Percentiles rank a stretch among this genome's conserved stretches.
phyloP scores from a whole-genome alignment of 768 basidiomycete species.

The Macrocybe gigantea region DNA sequence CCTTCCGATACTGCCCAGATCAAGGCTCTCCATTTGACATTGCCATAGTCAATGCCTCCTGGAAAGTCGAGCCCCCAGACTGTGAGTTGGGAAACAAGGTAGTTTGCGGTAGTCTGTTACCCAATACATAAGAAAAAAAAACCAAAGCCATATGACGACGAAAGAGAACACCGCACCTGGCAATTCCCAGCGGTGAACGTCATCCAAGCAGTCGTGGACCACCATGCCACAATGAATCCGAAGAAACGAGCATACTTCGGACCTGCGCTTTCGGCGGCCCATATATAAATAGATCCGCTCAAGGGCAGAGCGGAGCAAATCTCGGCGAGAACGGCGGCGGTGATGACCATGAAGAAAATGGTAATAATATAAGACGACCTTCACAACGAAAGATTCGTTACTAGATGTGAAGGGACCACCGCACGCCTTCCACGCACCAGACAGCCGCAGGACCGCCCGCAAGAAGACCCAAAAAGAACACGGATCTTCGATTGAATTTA shows the following conservation, averaged over 20 bases:
- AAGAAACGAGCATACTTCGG: constrained; percentile 82
- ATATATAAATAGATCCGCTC: constrained; percentile 90
- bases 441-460: constrained; percentile 86
- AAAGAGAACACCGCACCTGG: constrained; percentile 45
- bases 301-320: constrained; percentile 85
- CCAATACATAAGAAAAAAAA: neutral
- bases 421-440: constrained; percentile 41
- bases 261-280: constrained; percentile 92
- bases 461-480: constrained; percentile 73
- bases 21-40: constrained; percentile 81
- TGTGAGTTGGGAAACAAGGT: constrained; percentile 76
- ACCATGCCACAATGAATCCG: constrained; percentile 90
- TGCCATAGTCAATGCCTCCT: constrained; percentile 63
- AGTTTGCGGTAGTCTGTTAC: constrained; percentile 78
- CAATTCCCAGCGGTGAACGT: constrained; percentile 87
- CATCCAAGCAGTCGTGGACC: constrained; percentile 95
- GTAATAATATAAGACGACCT: constrained; percentile 87
- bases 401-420: neutral
- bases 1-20: constrained; percentile 81
- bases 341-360: constrained; percentile 83
- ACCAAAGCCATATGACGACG: neutral
- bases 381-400: constrained; percentile 8
- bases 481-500: constrained; percentile 41
- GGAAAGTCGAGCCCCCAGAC: constrained; percentile 83
- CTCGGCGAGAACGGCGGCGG: constrained; percentile 82